Percentiles rank a stretch among this genome's conserved stretches.
Conservation (phyloP, 1,284 basidiomycete genomes). For the Rhodotorula glutinis region DNA sequence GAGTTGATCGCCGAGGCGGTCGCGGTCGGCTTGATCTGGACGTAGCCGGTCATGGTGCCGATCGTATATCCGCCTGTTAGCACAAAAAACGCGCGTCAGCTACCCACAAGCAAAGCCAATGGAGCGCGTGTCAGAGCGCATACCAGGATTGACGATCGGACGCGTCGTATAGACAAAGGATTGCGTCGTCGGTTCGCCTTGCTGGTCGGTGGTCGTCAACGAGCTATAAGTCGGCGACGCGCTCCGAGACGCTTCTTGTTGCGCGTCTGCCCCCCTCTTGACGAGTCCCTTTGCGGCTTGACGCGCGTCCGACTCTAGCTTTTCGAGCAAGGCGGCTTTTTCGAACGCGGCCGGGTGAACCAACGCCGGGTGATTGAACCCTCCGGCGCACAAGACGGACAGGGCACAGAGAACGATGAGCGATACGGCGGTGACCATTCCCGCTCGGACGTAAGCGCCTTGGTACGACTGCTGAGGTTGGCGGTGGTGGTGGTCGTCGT, state of each 20-base stretch:
- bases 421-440: neutral
- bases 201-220: neutral
- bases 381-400: too few relatives aligned
- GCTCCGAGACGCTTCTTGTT: neutral
- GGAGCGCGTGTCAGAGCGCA: too few relatives aligned
- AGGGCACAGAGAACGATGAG: neutral
- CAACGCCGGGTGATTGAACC: too few relatives aligned
- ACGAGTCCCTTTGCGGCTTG: neutral
- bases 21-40: conserved; percentile 2
- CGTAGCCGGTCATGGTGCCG: conserved; percentile 1
- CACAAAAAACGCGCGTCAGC: neutral
- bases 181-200: neutral
- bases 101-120: neutral
- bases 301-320: neutral
- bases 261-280: neutral
- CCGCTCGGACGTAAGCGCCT: neutral
- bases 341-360: too few relatives aligned
- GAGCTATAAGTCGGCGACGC: neutral
- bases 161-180: conserved; percentile 25
- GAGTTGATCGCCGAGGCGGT: neutral
- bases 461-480: neutral
- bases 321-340: too few relatives aligned
- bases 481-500: too few relatives aligned
- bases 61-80: conserved; percentile 4
- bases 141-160: conserved; percentile 33